Evolutionary conservation across 768 basidiomycete genomes (phyloP), one percentile per base, ranked within the genome.

Genomic region (Boletus pseudo-olivaceus): DNA sequence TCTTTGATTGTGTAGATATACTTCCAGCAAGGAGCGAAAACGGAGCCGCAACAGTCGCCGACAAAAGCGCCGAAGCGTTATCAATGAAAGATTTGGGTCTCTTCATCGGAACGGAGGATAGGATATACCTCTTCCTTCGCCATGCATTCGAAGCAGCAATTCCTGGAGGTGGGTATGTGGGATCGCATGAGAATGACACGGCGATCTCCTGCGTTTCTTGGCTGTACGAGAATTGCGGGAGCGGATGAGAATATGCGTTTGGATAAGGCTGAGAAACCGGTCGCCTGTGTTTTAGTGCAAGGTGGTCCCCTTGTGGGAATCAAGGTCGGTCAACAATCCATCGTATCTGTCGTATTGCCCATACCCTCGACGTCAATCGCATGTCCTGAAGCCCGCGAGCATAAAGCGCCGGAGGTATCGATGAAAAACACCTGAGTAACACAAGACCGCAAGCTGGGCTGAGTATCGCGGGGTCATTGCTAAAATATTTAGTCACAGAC

Each of bases 351-450:
- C 29, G 26, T 29, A 35, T 46, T 43, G 19, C 15, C 57, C 71
- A 23, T 68, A 86, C 90, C 81, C 76, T 92, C 83, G 34, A 93
- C 71, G 62, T 93, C 90, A 35, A 93, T 73, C 8, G 90, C 91
- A 70, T 92, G 90, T 0, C 91, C 91, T 15, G 90, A 81, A 4
- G 82, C 80, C 60, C 87, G 79, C 9, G 90, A 89, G 66, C 88
- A 93, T 39, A 93, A 70, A 10, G 82, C 83, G 19, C 91, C 90
- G 19, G 82, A 80, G 2, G 81, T 78, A 66, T 93, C 91, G 49
- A 93, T 81, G 73, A 89, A 93, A 73, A 91, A 93, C 17, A 93
- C 87, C 87, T 92, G 49, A 38, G 33, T 7, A n/a, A 43, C 4
- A 45, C 23, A 32, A 48, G 19, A 33, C 7, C 12, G 19, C 48